Conservation (phyloP, 2,329 filamentous ascomycete species). For the Coleophoma cylindrospora region DNA sequence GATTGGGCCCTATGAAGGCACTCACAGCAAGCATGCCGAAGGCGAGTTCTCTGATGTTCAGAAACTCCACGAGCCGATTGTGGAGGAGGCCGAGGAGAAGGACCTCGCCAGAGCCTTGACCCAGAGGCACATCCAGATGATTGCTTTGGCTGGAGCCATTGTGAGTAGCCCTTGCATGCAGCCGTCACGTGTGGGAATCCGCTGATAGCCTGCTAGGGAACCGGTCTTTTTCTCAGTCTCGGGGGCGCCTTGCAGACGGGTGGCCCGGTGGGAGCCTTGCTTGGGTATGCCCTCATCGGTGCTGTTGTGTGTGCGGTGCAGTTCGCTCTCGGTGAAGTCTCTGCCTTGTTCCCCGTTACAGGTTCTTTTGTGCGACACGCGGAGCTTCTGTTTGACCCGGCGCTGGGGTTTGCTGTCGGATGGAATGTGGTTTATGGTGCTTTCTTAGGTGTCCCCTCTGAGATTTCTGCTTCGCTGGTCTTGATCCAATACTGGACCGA, state of each 20-base stretch:
- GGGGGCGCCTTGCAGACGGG: constrained; percentile 44
- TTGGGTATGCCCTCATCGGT: constrained; percentile 45
- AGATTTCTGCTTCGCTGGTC: constrained; percentile 59
- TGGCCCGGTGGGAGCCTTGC: constrained; percentile 41
- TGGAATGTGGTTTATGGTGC: constrained; percentile 18
- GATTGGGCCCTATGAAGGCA: background rate
- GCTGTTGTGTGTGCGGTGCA: constrained; percentile 42
- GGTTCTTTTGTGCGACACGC: constrained; percentile 43
- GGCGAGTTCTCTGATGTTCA: background rate
- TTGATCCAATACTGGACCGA: constrained; percentile 61
- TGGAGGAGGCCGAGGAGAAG: constrained; percentile 40
- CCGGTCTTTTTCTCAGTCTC: constrained; percentile 44
- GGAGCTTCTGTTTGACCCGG: constrained; percentile 43
- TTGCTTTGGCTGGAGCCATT: constrained; percentile 35
- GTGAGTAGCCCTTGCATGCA: background rate
- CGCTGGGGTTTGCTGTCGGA: constrained; percentile 39
- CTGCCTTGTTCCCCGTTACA: constrained; percentile 41
- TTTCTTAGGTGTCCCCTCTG: constrained; percentile 42
- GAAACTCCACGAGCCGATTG: constrained; percentile 16
- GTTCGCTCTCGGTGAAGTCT: constrained; percentile 42
- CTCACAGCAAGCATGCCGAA: background rate
- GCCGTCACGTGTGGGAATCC: background rate
- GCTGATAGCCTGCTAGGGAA: constrained; percentile 27
- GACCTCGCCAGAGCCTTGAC: constrained; percentile 35
- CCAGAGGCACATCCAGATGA: constrained; percentile 33